phyloP scores from a whole-genome alignment of 1,284 basidiomycete species.

The Ceratobasidium sp. region DNA sequence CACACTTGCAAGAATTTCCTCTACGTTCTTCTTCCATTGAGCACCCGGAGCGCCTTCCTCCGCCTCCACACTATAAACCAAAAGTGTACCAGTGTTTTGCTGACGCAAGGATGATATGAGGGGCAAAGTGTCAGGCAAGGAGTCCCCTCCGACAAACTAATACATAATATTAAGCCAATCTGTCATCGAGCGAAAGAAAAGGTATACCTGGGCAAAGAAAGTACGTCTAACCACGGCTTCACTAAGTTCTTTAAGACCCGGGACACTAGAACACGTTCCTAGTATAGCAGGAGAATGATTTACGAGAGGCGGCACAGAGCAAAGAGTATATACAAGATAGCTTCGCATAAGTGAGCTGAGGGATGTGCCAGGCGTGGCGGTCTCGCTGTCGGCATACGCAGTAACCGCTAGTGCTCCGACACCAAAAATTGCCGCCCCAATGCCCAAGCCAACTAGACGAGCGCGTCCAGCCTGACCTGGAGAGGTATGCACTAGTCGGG shows the following conservation, averaged over 20 bases:
- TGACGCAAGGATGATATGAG: conserved; percentile 72
- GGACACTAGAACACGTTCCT: conserved; percentile 69
- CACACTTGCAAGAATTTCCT: conserved; percentile 79
- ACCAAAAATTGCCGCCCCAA: conserved; percentile 5
- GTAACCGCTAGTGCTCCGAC: conserved; percentile 18
- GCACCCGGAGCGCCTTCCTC: conserved; percentile 68
- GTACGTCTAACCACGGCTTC: conserved; percentile 81
- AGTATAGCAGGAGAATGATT: conserved; percentile 83
- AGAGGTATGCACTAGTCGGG: conserved; percentile 16
- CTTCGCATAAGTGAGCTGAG: conserved; percentile 66
- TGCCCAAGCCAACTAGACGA: conserved; percentile 2
- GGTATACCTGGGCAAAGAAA: conserved; percentile 83
- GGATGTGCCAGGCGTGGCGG: conserved; percentile 41
- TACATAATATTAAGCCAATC: conserved; percentile 27
- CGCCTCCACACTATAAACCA: conserved; percentile 89
- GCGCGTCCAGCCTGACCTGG: not conserved
- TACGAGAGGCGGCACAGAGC: conserved; percentile 81
- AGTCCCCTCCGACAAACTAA: conserved; percentile 89
- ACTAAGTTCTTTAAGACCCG: conserved; percentile 74
- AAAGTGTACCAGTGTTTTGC: conserved; percentile 80
- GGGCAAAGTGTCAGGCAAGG: conserved; percentile 75
- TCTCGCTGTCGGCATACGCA: conserved; percentile 22
- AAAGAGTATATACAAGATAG: conserved; percentile 85
- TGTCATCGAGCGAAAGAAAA: not conserved
- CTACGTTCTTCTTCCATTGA: conserved; percentile 63